phyloP scores from a whole-genome alignment of 441 rosid species.

The Pelargonium cotyledonis region DNA sequence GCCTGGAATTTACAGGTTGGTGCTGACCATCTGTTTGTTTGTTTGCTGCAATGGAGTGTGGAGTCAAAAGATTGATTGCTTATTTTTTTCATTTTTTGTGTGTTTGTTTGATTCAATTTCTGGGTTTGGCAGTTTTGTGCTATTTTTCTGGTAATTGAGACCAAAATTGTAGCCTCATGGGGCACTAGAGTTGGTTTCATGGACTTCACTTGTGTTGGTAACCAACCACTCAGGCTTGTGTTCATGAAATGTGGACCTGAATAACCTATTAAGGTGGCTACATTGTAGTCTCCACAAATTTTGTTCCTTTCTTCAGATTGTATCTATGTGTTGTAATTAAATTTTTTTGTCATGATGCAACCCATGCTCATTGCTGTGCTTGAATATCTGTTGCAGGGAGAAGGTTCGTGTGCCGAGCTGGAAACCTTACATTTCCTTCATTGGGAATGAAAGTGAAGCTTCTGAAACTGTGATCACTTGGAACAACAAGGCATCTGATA shows the following conservation, averaged over 20 bases:
- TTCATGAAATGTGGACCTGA: conserved; percentile 3
- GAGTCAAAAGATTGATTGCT: not conserved
- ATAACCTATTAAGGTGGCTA: conserved; percentile 4
- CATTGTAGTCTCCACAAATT: not conserved
- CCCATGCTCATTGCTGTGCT: not conserved
- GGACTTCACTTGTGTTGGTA: not conserved
- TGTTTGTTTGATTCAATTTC: conserved; percentile 1
- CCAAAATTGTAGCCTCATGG: conserved; percentile 32
- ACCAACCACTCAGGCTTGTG: not conserved
- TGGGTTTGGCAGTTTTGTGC: conserved; percentile 26
- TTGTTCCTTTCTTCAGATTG: not conserved
- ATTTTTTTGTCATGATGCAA: not conserved
- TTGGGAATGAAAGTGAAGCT: conserved; percentile 44
- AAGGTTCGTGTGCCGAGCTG: conserved; percentile 60
- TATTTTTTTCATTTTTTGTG: not conserved
- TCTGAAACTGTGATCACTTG: conserved; percentile 53
- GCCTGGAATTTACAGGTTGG: conserved; percentile 84
- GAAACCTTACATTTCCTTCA: conserved; percentile 72
- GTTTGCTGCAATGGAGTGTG: not conserved
- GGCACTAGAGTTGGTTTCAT: conserved; percentile 17
- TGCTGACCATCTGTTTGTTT: not conserved
- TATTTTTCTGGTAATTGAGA: conserved; percentile 35
- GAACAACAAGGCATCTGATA: conserved; percentile 74
- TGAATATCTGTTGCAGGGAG: conserved; percentile 43
- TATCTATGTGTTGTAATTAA: not conserved